Evolutionary conservation across 2,329 filamentous ascomycete genomes (phyloP), one percentile per base, ranked within the genome.

Genomic region (Pestalotiopsis sp.): DNA sequence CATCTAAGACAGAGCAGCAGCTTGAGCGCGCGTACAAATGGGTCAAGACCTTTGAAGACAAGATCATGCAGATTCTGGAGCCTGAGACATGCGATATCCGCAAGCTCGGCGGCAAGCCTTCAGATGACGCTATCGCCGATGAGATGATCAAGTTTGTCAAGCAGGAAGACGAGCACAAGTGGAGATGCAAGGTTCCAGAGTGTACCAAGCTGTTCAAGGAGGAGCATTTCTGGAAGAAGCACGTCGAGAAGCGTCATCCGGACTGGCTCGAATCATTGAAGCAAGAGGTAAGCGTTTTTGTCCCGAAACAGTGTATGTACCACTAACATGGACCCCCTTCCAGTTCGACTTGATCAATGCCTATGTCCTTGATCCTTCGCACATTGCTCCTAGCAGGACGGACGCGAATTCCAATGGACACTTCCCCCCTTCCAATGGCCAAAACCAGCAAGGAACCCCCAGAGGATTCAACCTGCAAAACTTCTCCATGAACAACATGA

Each of bases 11-110:
- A 4, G 94, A 97, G 75, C 94, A 97, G 78, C 96, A 98, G 78
- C 89, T 98, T 14, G 93, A 97, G 76, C 92, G 95, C 68, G 96
- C 96, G 0, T 98, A 94, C 83, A 99, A 98, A 77, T 99, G 97
- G 96, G 97, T 99, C 70, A 97, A 93, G 84, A 98, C 96, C 0
- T 99, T 97, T 76, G 96, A 99, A 78, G 96, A 99, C 77, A 99
- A 99, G 83, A 87, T 99, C 65, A 85, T 93, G 78, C 95, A 98
- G 79, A 92, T 98, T 61, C 86, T 99, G 14, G 95, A 98, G 73
- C 96, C 96, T 0, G 93, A 96, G 67, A 90, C 91, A 64, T 92
- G 93, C 27, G 94, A 98, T 76, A 85, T 98, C 57, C 91, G 91
- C 79, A 98, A 98, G 82, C 88, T 98, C 31, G 96, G 97, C 64